A percentile compares a stretch with the other conserved stretches of the same genome.
phyloP scores from a whole-genome alignment of 2,329 filamentous ascomycete species.

The Pseudogymnoascus sp. region DNA sequence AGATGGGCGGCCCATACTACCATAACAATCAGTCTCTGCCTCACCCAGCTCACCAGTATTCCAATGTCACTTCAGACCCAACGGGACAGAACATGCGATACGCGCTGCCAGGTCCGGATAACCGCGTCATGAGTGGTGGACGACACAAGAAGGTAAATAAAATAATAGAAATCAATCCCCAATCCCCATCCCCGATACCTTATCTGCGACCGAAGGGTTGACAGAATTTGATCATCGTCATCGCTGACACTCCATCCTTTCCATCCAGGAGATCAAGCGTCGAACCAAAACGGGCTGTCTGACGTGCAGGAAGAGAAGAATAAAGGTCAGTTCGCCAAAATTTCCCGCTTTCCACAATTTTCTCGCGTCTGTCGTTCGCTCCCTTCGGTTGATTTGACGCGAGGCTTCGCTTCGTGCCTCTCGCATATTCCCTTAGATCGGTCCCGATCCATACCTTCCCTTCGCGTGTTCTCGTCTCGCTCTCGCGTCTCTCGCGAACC shows the following conservation, averaged over 20 bases:
- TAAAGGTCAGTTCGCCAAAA: slow-evolving; percentile 51
- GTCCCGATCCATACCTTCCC: slow-evolving; percentile 14
- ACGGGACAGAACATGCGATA: slow-evolving; percentile 42
- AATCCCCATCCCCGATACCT: slow-evolving; percentile 12
- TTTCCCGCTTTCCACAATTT: slow-evolving; percentile 13
- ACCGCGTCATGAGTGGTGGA: slow-evolving; percentile 49
- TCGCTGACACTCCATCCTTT: neutral
- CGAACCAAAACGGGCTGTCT: slow-evolving; percentile 67
- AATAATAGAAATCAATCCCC: neutral
- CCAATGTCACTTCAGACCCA: slow-evolving; percentile 37
- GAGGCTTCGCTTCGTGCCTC: slow-evolving; percentile 13
- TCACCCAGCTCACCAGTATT: slow-evolving; percentile 39
- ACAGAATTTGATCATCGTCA: neutral
- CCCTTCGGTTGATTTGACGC: slow-evolving; percentile 25
- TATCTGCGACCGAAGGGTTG: neutral
- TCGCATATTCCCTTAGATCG: neutral
- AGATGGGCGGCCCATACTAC: slow-evolving; percentile 43
- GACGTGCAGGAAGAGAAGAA: slow-evolving; percentile 57
- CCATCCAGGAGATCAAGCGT: slow-evolving; percentile 58
- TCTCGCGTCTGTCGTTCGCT: slow-evolving; percentile 16
- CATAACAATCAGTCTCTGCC: slow-evolving; percentile 28
- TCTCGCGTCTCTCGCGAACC: slow-evolving; percentile 18
- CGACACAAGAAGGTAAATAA: slow-evolving; percentile 45
- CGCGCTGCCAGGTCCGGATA: slow-evolving; percentile 43
- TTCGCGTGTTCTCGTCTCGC: slow-evolving; percentile 18